Evolutionary conservation across 2,329 filamentous ascomycete genomes (phyloP).

Genomic region (Aspergillus persii): DNA sequence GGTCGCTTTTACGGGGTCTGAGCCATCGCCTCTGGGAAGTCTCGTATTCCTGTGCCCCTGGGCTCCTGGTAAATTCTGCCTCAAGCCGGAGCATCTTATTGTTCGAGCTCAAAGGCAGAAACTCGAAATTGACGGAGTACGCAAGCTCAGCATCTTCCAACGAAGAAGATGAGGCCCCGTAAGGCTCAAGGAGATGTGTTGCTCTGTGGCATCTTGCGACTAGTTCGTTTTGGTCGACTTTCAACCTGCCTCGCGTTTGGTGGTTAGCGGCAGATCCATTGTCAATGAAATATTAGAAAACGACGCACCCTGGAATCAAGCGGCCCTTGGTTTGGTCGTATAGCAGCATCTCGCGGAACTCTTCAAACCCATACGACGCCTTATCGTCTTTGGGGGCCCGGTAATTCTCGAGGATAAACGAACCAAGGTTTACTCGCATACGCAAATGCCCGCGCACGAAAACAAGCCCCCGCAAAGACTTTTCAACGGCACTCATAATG

Average conservation of each 20-base stretch:
- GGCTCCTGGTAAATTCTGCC: constrained; percentile 31
- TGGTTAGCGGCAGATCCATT: neutral
- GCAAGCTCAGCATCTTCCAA: constrained; percentile 27
- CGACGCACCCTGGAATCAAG: constrained; percentile 37
- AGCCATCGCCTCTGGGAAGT: constrained; percentile 37
- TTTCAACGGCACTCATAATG: constrained; percentile 30
- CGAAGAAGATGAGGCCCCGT: constrained; percentile 17
- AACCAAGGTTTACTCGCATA: constrained; percentile 45
- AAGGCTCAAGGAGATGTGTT: constrained; percentile 28
- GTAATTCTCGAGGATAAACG: constrained; percentile 40
- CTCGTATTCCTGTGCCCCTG: constrained; percentile 33
- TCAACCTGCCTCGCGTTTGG: constrained; percentile 22
- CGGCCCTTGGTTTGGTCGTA: constrained; percentile 36
- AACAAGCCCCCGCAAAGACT: constrained; percentile 30
- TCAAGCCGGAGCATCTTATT: constrained; percentile 38
- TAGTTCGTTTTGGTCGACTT: constrained; percentile 24
- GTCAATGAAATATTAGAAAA: neutral
- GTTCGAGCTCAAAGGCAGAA: constrained; percentile 32
- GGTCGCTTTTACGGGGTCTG: constrained; percentile 22
- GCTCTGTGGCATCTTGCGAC: constrained; percentile 30
- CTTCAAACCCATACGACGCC: constrained; percentile 32
- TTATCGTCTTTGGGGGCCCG: constrained; percentile 25
- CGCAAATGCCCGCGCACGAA: constrained; percentile 36
- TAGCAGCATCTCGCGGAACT: constrained; percentile 42
- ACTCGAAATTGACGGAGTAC: constrained; percentile 44